A percentile compares a stretch with the other conserved stretches of the same genome.
These are phyloP conservation scores for Malus fusca DNA, from an alignment of 306 rosid genomes.

Conservation along the genomic window DNA sequence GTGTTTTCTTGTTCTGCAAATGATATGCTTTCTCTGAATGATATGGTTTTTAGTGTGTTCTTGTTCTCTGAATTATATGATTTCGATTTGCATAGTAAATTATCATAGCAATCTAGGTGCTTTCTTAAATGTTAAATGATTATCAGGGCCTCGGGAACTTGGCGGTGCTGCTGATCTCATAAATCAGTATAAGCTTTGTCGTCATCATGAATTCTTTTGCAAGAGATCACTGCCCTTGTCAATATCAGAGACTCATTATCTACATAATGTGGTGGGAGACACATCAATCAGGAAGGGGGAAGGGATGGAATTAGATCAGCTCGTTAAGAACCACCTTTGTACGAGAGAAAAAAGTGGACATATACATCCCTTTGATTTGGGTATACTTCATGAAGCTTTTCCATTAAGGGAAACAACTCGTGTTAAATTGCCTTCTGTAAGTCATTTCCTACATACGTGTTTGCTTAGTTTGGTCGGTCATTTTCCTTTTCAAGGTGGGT, in stretches of 20 bases:
- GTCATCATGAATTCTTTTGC: conserved; percentile 23
- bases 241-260: conserved; percentile 25
- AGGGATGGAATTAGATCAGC: conserved; percentile 33
- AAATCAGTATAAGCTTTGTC: conserved; percentile 21
- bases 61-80: neutral
- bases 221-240: conserved; percentile 26
- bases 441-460: neutral
- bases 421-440: conserved; percentile 20
- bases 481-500: neutral
- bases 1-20: too few relatives aligned
- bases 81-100: neutral
- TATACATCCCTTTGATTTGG: conserved; percentile 19
- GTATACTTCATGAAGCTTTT: conserved; percentile 18
- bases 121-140: neutral
- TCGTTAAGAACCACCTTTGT: neutral
- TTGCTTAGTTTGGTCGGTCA: neutral
- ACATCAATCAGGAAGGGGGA: conserved; percentile 30
- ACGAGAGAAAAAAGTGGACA: neutral
- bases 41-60: neutral
- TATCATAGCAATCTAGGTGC: neutral
- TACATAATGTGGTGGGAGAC: conserved; percentile 34
- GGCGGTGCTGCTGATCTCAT: conserved; percentile 29
- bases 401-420: conserved; percentile 22
- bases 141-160: conserved; percentile 27
- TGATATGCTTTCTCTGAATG: too few relatives aligned